phyloP scores from a whole-genome alignment of 176 grass and related monocot genomes.

The Lolium perenne region DNA sequence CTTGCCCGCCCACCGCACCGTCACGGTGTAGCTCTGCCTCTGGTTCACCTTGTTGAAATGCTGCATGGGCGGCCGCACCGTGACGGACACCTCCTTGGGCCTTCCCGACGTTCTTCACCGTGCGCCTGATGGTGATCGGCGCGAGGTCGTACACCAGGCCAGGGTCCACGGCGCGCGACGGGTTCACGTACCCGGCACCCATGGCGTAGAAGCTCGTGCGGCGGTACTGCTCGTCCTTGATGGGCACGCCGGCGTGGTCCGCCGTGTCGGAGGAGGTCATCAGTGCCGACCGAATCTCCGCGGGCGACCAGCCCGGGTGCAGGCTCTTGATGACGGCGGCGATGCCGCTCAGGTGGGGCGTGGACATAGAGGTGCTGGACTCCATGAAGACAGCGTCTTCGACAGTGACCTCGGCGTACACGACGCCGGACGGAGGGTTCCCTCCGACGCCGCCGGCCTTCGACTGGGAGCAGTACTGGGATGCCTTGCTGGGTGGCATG shows the following conservation, averaged over 20 bases:
- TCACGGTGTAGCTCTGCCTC: conserved; percentile 66
- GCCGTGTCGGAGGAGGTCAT: conserved; percentile 52
- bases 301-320: conserved; percentile 68
- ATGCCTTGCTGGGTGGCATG: conserved; percentile 43
- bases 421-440: not conserved
- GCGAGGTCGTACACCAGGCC: too few relatives aligned
- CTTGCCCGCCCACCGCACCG: conserved; percentile 56
- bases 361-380: conserved; percentile 48
- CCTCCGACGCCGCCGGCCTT: conserved; percentile 48
- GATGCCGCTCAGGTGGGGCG: too few relatives aligned
- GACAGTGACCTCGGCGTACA: conserved; percentile 28
- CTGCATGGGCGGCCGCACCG: not conserved
- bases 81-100: too few relatives aligned
- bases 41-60: conserved; percentile 57
- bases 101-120: too few relatives aligned
- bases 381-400: conserved; percentile 22
- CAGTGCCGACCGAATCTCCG: conserved; percentile 73
- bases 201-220: conserved; percentile 57
- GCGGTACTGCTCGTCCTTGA: not conserved
- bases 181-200: conserved; percentile 82
- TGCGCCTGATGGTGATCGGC: too few relatives aligned
- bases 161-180: not conserved
- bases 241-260: too few relatives aligned
- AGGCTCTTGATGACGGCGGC: conserved; percentile 60
- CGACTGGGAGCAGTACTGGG: conserved; percentile 52